Base-by-base conservation (phyloP, 2,329 filamentous ascomycete genomes). In the Fusarium nygamai region DNA sequence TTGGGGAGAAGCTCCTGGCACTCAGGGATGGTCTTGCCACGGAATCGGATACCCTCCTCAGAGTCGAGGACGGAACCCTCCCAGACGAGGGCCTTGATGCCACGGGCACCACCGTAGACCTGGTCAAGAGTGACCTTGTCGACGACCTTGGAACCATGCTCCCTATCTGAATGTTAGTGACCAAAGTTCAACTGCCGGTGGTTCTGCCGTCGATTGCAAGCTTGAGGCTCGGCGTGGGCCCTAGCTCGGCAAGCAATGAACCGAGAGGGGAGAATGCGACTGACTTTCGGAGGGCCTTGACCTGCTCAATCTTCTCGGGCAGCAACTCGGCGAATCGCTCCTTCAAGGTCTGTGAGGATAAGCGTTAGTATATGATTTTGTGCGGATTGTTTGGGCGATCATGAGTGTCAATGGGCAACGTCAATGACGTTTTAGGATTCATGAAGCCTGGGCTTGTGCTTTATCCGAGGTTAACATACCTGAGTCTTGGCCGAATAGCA, bases 71-170 rank as follows among this genome's bases (percentile, higher is more conserved):
- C 96, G 81, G 96, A 99, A 81, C 96, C 93, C 88, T 99, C 96
- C 96, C 96, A 99, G 81, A 99, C 96, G 73, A 99, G 92, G 80
- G 92, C 93, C 92, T 98, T 99, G 88, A 99, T 97, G 82, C 96
- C 96, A 89, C 96, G 96, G 83, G 96, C 96, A 92, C 96, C 96
- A 85, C 96, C 96, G 85, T 98, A 99, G 84, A 98, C 96, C 89
- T 99, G 96, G 90, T 98, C 96, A 78, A 99, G 94, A 72, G 96
- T 99, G 84, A 99, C 94, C 91, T 98, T 94, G 85, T 96, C 96
- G 79, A 99, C 84, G 81, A 98, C 94, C 89, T 96, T 98, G 89
- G 89, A 94, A 84, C 96, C 96, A 85, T 97, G 91, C 83, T 98
- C 96, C 88, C 95, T 97, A 79, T 70, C 53, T 62, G 64, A 44